Conservation (phyloP, 176 grass and related monocot species). For the Luzula sylvatica region DNA sequence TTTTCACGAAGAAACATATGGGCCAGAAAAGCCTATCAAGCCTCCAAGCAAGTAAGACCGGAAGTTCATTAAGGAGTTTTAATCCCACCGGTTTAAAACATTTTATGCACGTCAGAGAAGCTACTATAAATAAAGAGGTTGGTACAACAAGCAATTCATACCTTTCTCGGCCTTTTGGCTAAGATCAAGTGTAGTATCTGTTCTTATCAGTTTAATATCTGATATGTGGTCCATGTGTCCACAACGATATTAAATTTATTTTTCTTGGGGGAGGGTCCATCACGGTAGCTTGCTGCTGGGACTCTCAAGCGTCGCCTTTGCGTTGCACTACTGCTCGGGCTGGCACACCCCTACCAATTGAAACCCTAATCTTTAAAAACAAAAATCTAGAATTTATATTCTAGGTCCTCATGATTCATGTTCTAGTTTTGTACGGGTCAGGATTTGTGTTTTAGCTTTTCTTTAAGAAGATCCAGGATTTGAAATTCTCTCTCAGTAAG, state of each 20-base stretch:
- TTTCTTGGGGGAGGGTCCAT: constrained; percentile 27
- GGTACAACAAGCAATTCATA: not conserved
- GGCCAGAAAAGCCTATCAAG: no score
- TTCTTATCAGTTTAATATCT: constrained; percentile 94
- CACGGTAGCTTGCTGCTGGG: constrained; percentile 22
- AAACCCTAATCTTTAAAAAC: no score
- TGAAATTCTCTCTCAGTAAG: no score
- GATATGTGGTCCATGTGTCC: constrained; percentile 33
- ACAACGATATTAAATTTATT: constrained; percentile 79
- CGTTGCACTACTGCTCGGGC: constrained; percentile 24
- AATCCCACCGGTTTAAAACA: not conserved
- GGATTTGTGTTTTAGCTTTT: no score
- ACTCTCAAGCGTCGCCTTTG: constrained; percentile 19
- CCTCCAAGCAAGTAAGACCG: no score
- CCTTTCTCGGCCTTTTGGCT: constrained; percentile 82
- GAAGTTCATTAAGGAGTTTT: not conserved
- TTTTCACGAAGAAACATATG: no score
- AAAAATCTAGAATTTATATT: no score
- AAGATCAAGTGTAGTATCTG: constrained; percentile 84
- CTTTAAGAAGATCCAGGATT: no score
- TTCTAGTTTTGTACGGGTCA: no score
- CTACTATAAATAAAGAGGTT: not conserved
- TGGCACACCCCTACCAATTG: constrained; percentile 8
- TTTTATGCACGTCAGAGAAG: not conserved
- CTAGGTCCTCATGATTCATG: no score